Evolutionary conservation across 305 asterid species (phyloP).

Genomic region (Andrographis paniculata): DNA sequence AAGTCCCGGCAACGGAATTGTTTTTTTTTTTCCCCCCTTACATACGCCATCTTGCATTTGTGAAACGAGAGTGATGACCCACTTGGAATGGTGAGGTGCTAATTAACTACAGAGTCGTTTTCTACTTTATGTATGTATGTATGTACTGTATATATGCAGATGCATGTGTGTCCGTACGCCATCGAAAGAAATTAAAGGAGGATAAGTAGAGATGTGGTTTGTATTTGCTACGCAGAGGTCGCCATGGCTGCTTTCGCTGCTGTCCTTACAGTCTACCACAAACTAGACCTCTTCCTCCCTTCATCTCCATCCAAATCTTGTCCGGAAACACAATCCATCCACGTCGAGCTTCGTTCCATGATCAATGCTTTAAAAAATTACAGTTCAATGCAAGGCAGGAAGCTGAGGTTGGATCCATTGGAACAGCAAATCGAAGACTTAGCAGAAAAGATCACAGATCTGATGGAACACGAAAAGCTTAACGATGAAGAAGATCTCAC

Average conservation of each 20-base stretch:
- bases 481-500: not conserved
- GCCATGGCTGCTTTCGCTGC: not conserved
- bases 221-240: no score
- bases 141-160: no score
- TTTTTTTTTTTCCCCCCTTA: no score
- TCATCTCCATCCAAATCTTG: not conserved
- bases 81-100: no score
- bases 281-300: not conserved
- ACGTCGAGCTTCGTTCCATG: not conserved
- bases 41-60: no score
- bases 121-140: no score
- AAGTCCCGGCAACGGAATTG: conserved; percentile 96
- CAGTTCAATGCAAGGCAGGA: not conserved
- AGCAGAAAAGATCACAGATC: not conserved
- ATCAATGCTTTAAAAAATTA: not conserved
- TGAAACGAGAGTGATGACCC: no score
- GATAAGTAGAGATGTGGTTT: no score
- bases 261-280: not conserved
- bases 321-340: not conserved
- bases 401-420: not conserved
- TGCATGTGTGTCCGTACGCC: no score
- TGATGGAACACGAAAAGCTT: not conserved
- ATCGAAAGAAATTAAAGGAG: no score
- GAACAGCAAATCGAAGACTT: not conserved
- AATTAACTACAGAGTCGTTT: no score